Conservation (phyloP, 2,329 filamentous ascomycete species). For the Teratosphaeria destructans region DNA sequence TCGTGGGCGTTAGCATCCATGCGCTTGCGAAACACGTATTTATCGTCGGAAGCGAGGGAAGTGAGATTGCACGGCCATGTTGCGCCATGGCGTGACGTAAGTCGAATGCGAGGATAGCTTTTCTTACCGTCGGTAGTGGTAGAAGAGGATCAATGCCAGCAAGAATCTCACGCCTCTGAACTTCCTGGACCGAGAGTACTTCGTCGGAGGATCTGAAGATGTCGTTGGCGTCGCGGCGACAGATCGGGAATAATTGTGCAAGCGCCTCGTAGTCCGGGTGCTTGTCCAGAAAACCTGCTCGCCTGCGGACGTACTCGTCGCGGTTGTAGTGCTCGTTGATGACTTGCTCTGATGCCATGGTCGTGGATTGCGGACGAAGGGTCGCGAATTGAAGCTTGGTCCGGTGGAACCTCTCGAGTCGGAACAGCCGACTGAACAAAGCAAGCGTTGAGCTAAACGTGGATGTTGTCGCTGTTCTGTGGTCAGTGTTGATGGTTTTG, state of each 20-base stretch:
- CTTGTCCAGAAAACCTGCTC: constrained; percentile 13
- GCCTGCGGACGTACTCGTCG: constrained; percentile 15
- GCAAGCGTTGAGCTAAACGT: neutral
- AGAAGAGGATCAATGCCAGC: constrained; percentile 13
- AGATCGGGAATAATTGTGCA: constrained; percentile 6
- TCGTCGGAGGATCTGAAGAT: constrained; percentile 10
- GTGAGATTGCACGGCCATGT: neutral
- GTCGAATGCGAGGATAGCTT: neutral
- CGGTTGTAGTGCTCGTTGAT: constrained; percentile 18
- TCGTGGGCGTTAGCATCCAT: neutral
- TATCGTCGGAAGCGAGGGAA: neutral
- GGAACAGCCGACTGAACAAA: neutral
- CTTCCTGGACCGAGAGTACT: constrained; percentile 14
- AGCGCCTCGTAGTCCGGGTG: constrained; percentile 10
- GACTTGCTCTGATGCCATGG: constrained; percentile 8
- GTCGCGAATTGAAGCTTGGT: neutral
- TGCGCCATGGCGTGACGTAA: neutral
- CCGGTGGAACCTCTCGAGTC: neutral
- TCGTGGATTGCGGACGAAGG: neutral
- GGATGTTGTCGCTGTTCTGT: neutral
- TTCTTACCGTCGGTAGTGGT: constrained; percentile 15
- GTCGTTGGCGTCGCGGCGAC: constrained; percentile 9
- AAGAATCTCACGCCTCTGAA: constrained; percentile 15
- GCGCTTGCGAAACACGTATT: neutral
- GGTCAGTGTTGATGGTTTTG: neutral